Evolutionary conservation across 2,329 filamentous ascomycete genomes (phyloP), one percentile per base, ranked within the genome.

Genomic region (Exophiala sp.): DNA sequence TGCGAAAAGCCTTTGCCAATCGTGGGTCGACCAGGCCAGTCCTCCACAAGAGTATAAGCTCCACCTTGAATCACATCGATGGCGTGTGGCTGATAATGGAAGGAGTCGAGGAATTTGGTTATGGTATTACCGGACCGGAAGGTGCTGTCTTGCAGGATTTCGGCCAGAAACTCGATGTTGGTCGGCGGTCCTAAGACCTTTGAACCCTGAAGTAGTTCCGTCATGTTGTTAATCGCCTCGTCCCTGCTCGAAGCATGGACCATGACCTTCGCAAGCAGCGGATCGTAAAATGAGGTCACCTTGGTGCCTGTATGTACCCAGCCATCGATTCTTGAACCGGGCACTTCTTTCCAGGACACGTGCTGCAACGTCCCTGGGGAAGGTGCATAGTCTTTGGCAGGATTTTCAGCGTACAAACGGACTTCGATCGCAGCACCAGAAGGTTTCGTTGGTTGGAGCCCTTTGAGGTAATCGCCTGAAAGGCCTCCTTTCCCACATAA

Each of bases 291-390:
- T 1, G 82, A 75, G 4, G 79, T 79, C 36, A 86, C 73, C 2
- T 72, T 76, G 2, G 78, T 76, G 5, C 83, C 83, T 1, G 76
- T 77, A 50, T 78, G 74, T 1, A 86, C 74, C 83, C 83, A 87
- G 0, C 82, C 86, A 60, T 87, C 84, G 21, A 87, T 75, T 3
- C 84, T 75, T 20, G 77, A 71, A 3, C 73, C 73, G 0, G 72
- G 60, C 0, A 74, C 65, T 10, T 74, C 62, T n/a, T 78, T 74
- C 75, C 82, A 86, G 12, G 74, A 61, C 0, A 87, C 78, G 18
- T 78, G 70, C 39, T 83, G 81, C 1, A 87, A 66, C 1, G 78
- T 67, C 1, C 84, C 85, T 0, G 84, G 78, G 8, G 77, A 80
- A 1, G 84, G 84, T 0, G 77, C 74, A 61, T 80, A 87, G 48